Evolutionary conservation across 169 alveolate genomes (phyloP), one percentile per base, ranked within the genome.

Genomic region (Eimeria brunetti): DNA sequence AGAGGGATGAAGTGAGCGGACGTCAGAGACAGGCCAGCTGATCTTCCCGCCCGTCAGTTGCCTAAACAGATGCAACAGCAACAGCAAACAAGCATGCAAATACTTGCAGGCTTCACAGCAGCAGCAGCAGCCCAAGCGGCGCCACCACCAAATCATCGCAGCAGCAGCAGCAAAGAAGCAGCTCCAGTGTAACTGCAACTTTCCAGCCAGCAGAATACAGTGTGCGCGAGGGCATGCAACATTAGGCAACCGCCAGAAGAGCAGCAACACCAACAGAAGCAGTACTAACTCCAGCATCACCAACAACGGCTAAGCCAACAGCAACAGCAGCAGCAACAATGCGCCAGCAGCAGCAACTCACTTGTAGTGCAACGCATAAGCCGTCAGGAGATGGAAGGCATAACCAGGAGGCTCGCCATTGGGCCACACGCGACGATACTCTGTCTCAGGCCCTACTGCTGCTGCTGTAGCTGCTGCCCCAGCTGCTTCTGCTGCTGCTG

Each of bases 301-400:
- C 89, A 30, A 0, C 46, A 51, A 49, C 89, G 49, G 89, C 89
- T 30, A 2, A 24, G 20, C 3, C 89, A 44, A 30, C 69, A 49
- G n/a, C 69, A 49, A 11, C 69, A 75, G 71, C 89, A 38, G 69
- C 46, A 49, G 91, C 38, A 30, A 2, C 89, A 58, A 9, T 49
- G 78, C 78, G 33, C 44, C 91, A 18, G 78, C 91, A 84, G 78
- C 91, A 53, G 44, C 38, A 8, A 84, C 91, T 27, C 44, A 84
- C 91, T 84, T 84, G 86, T 95, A 95, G 64, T 95, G 96, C 36
- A 95, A 91, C 11, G 95, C 95, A 56, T 95, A 95, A 38, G 96
- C 96, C 44, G 96, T 88, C n/a, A 84, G 62, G 56, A 85, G 89
- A 78, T 90, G 96, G 51, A 88, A 81, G 22, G 96, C 60, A 46